Base-by-base conservation (phyloP, 2,329 filamentous ascomycete genomes). In the Alternaria metachromatica region DNA sequence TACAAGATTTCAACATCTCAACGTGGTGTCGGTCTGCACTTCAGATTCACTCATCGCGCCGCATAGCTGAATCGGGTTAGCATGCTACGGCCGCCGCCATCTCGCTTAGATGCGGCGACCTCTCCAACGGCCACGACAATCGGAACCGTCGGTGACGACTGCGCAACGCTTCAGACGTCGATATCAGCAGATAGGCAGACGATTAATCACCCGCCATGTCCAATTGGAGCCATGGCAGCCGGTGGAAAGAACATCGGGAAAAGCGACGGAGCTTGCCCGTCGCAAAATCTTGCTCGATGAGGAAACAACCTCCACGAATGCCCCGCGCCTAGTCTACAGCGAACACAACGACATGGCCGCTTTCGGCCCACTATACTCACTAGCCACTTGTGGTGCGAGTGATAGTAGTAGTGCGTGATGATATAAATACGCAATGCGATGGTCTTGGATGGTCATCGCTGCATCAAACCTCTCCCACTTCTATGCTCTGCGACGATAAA, bases 251-350 rank as follows among this genome's bases (percentile, higher is more conserved):
- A 62, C 60, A 58, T 64, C 64, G 70, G 66, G 37, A 61, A 69
- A 73, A 68, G 25, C 18, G 45, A 46, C 30, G 43, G 53, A 49
- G 54, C 20, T 63, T 62, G 67, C 44, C 55, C 70, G 66, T 70
- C 72, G 72, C 70, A 72, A 71, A 71, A 64, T 63, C 68, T 74
- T 74, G 65, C 72, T 72, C 58, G 58, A 72, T 72, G 8, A 66
- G 72, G 72, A 71, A 72, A 73, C 68, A 70, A 68, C 68, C 68
- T 70, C 72, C 72, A 68, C 58, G 66, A 66, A 60, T 63, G 70
- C 72, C 71, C 72, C 72, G 72, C 72, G 69, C 63, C 58, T 63
- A 66, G 65, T 68, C 56, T 58, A 60, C 64, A 55, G 30, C 61
- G 23, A 72, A 65, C 60, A 69, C 64, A 49, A 62, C 61, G 28